Percentiles rank a stretch among this genome's conserved stretches.
phyloP scores from a whole-genome alignment of 2,329 filamentous ascomycete species.

The Aureobasidium sp. region DNA sequence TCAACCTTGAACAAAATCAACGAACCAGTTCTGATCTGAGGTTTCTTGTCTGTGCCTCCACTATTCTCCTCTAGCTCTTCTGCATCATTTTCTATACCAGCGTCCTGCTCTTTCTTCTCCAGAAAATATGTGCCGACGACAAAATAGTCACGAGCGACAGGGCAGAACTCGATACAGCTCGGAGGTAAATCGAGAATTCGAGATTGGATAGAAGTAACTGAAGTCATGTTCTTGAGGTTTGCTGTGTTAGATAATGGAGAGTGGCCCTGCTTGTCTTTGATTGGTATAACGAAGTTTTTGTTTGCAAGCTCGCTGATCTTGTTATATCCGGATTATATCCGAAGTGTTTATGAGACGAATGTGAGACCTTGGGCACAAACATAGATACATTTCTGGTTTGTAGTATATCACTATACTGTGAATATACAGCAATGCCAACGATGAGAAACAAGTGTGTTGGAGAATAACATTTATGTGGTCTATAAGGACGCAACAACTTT shows the following conservation, averaged over 20 bases:
- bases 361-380: too few relatives aligned
- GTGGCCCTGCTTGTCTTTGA: background rate
- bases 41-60: constrained; percentile 18
- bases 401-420: background rate
- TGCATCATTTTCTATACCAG: background rate
- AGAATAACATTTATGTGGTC: background rate
- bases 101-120: constrained; percentile 38
- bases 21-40: constrained; percentile 58
- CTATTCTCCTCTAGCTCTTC: constrained; percentile 22
- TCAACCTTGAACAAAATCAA: constrained; percentile 58
- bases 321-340: background rate
- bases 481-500: background rate
- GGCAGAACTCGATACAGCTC: constrained; percentile 71
- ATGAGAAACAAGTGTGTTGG: background rate
- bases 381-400: too few relatives aligned
- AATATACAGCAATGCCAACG: background rate
- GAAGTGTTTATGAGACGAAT: background rate
- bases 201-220: constrained; percentile 42
- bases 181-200: constrained; percentile 60
- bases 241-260: background rate
- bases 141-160: constrained; percentile 55
- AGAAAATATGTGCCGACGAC: constrained; percentile 82
- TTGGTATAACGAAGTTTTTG: background rate
- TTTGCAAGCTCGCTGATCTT: background rate
- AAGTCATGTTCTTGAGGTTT: background rate